A percentile compares a stretch with the other conserved stretches of the same genome.
Evolutionary conservation across 768 basidiomycete species (phyloP).

Genomic region (Tylopilus subfusipes): DNA sequence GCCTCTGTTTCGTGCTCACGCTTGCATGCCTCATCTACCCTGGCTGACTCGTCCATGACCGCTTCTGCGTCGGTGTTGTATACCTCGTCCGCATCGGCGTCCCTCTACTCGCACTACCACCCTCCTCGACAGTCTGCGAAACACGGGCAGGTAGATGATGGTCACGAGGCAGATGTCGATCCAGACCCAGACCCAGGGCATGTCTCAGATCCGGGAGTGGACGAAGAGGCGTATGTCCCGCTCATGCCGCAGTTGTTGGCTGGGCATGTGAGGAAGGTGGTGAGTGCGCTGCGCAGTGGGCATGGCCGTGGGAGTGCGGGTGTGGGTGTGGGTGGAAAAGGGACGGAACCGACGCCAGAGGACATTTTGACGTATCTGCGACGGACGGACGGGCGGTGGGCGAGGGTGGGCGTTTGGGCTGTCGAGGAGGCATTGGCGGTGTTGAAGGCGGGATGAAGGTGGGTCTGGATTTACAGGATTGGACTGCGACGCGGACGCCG

Average conservation of each 20-base stretch:
- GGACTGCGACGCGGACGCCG: no score
- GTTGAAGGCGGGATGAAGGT: slow-evolving; percentile 2
- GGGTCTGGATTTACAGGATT: neutral
- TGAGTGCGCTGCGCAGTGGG: slow-evolving; percentile 34
- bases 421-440: slow-evolving; percentile 58
- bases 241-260: slow-evolving; percentile 53
- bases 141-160: neutral
- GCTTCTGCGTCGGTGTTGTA: slow-evolving; percentile 24
- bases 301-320: slow-evolving; percentile 4
- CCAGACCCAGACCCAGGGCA: slow-evolving; percentile 31
- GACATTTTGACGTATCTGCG: slow-evolving; percentile 46
- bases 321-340: slow-evolving; percentile 15
- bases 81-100: slow-evolving; percentile 16
- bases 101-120: slow-evolving; percentile 27
- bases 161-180: neutral
- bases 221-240: slow-evolving; percentile 63
- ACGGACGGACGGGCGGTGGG: slow-evolving; percentile 62
- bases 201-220: slow-evolving; percentile 56
- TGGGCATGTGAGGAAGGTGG: slow-evolving; percentile 42
- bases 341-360: slow-evolving; percentile 33
- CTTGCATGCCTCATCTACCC: slow-evolving; percentile 15
- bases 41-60: slow-evolving; percentile 14
- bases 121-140: slow-evolving; percentile 11
- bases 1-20: slow-evolving; percentile 24
- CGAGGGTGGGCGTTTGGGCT: slow-evolving; percentile 57